Conservation (phyloP, 306 rosid species). For the Gastrolobium bilobum region DNA sequence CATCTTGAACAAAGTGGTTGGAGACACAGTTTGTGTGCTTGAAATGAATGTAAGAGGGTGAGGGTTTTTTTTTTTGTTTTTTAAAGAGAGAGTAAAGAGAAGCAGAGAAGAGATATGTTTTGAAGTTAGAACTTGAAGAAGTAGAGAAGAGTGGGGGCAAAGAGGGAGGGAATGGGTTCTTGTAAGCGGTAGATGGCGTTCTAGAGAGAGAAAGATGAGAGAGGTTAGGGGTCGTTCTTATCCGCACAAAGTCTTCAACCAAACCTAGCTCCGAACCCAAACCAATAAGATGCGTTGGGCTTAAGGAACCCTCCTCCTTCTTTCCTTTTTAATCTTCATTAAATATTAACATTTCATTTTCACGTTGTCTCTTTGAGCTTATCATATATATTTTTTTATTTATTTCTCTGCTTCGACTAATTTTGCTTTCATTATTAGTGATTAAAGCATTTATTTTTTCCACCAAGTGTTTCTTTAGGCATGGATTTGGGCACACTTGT, state of each 20-base stretch:
- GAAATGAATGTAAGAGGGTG: conserved; percentile 31
- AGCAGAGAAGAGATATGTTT: background rate
- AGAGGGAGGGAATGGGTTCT: conserved; percentile 79
- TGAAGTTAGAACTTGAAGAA: conserved; percentile 18
- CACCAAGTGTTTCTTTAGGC: conserved; percentile 21
- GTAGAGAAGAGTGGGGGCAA: conserved; percentile 57
- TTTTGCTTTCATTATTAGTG: conserved; percentile 42
- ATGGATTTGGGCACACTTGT: conserved; percentile 48
- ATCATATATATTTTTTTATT: conserved; percentile 49
- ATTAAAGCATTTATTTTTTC: conserved; percentile 39
- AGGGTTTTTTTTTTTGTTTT: background rate
- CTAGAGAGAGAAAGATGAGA: conserved; percentile 47
- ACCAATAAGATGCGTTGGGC: conserved; percentile 67
- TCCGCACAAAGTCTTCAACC: conserved; percentile 84
- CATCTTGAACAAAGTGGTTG: conserved; percentile 57
- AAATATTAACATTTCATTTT: conserved; percentile 66
- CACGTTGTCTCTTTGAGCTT: conserved; percentile 64
- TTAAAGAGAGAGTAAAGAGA: conserved; percentile 8
- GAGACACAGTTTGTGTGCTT: background rate
- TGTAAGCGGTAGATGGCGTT: conserved; percentile 78
- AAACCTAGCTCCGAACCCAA: conserved; percentile 66
- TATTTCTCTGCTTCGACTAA: background rate
- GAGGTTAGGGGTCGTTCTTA: conserved; percentile 76
- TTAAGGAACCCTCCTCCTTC: conserved; percentile 90
- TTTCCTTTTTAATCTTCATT: conserved; percentile 64